Evolutionary conservation across 768 basidiomycete genomes (phyloP).

Genomic region (Exsudoporus frostii): DNA sequence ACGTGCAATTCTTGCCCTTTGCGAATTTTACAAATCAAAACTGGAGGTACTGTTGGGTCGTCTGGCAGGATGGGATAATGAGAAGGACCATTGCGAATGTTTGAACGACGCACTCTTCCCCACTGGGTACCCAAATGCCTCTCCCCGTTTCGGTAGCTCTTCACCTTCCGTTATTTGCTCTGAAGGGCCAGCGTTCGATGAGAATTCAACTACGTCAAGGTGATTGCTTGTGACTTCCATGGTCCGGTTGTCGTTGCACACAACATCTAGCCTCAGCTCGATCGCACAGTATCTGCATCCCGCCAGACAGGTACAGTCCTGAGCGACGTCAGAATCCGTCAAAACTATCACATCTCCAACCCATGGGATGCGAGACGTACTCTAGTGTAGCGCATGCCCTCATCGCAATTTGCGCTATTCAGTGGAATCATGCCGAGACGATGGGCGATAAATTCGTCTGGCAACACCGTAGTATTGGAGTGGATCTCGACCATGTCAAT

Average conservation of each 20-base stretch:
- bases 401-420: slow-evolving; percentile 82
- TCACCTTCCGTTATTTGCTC: slow-evolving; percentile 47
- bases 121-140: slow-evolving; percentile 77
- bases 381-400: slow-evolving; percentile 77
- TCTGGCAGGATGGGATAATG: slow-evolving; percentile 37
- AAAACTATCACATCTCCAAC: background rate
- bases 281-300: slow-evolving; percentile 88
- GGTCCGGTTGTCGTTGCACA: slow-evolving; percentile 67
- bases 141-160: slow-evolving; percentile 69
- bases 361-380: slow-evolving; percentile 38
- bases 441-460: slow-evolving; percentile 97
- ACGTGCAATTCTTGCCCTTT: slow-evolving; percentile 90
- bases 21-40: slow-evolving; percentile 87
- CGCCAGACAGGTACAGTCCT: slow-evolving; percentile 92
- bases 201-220: slow-evolving; percentile 57
- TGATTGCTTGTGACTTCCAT: slow-evolving; percentile 87
- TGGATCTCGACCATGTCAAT: slow-evolving; percentile 96
- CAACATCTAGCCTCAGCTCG: slow-evolving; percentile 70
- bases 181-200: slow-evolving; percentile 37
- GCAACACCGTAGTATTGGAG: slow-evolving; percentile 86
- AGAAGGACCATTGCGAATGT: slow-evolving; percentile 1
- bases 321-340: slow-evolving; percentile 3
- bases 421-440: slow-evolving; percentile 93
- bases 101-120: slow-evolving; percentile 62
- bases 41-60: slow-evolving; percentile 59